Conservation (phyloP, 257 asterid species). For the Pogostemon cablin region DNA sequence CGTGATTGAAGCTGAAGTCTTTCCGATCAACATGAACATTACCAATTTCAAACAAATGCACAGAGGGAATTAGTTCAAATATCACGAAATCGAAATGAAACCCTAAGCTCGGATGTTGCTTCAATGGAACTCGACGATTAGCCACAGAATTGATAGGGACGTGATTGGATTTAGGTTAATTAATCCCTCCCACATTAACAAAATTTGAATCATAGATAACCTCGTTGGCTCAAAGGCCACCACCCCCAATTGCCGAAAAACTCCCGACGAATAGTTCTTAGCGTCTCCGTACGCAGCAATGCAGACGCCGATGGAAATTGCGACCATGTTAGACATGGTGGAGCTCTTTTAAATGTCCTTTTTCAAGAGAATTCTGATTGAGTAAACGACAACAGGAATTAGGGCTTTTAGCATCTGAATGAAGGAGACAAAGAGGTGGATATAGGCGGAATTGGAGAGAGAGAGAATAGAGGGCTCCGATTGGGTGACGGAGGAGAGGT, state of each 20-base stretch:
- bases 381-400: constrained; percentile 77
- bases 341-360: constrained; percentile 49
- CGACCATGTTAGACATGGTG: constrained; percentile 67
- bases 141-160: constrained; percentile 66
- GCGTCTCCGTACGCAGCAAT: constrained; percentile 93
- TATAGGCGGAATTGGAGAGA: constrained; percentile 77
- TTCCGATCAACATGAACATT: constrained; percentile 71
- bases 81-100: constrained; percentile 54
- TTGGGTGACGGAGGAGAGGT: constrained; percentile 70
- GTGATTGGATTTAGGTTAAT: constrained; percentile 71
- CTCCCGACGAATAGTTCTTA: constrained; percentile 71
- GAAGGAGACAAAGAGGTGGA: constrained; percentile 71
- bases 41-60: constrained; percentile 79
- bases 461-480: constrained; percentile 70
- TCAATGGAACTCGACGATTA: constrained; percentile 60
- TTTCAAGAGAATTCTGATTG: constrained; percentile 54
- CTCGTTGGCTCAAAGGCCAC: constrained; percentile 75
- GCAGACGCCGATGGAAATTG: constrained; percentile 68
- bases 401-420: constrained; percentile 78
- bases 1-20: constrained; percentile 83
- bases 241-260: constrained; percentile 61
- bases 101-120: constrained; percentile 34
- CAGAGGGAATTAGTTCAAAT: constrained; percentile 67
- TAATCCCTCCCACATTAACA: constrained; percentile 59
- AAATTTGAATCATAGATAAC: constrained; percentile 69